Base-by-base conservation (phyloP, 2,329 filamentous ascomycete species). In the Microsporum ferrugineum region DNA sequence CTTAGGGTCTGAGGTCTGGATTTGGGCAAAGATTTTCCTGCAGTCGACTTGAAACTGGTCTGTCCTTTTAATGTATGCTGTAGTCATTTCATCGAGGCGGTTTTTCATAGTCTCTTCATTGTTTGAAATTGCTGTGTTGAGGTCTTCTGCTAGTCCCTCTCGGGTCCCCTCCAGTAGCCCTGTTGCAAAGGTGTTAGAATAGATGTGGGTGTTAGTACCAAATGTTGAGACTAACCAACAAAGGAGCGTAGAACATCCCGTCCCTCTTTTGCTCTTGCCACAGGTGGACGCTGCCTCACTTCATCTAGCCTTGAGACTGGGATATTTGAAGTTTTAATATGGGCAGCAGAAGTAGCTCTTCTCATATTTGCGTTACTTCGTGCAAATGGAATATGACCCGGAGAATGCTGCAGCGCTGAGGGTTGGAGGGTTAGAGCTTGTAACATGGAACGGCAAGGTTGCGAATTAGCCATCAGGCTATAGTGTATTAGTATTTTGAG, bases 151-250 rank as follows among this genome's bases (percentile, higher is more conserved):
- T 5, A 65, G 60, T 34, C 62, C 59, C 17, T 62, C n/a, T n/a
- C 38, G 61, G 4, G 63, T 61, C 12, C 29, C 29, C n/a, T 64
- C 59, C n/a, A 65, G 60, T 29, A 61, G 60, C 1, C 39, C 64
- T 65, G 34, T 47, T n/a, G 14, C 39, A 57, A 7, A 51, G 33
- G 10, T 29, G 23, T 41, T 27, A 57, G 39, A 41, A 39, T 7
- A 41, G 6, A n/a, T 29, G n/a, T 17, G 10, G 55, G 39, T 39
- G 3, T 6, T 36, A 43, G 14, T 8, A 29, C 5, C 17, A 2
- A 8, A 34, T 17, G n/a, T 7, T 8, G 29, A 36, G 34, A 55
- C 51, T 36, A 8, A 57, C 55, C 55, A 31, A 57, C 36, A 17
- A 57, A 57, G 3, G 34, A 31, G n/a, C 17, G 17, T 23, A 57